Evolutionary conservation across 1,139 yeast species (phyloP).

Genomic region (Saccharomyces hybrid): DNA sequence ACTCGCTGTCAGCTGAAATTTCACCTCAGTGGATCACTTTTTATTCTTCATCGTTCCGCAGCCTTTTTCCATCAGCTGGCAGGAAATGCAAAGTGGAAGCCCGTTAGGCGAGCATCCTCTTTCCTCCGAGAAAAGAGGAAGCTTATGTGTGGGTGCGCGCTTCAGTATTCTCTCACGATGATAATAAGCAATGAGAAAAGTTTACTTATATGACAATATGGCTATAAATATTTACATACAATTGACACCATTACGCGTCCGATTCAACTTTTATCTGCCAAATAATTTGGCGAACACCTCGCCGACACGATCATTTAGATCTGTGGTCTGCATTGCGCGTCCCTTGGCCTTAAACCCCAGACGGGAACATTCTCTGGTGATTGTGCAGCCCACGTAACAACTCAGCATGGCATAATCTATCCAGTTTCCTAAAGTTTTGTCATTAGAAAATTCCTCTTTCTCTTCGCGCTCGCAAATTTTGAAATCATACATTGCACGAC

Average conservation of each 20-base stretch:
- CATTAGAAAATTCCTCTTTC: slow-evolving; percentile 23
- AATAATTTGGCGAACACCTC: slow-evolving; percentile 50
- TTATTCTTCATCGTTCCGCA: neutral
- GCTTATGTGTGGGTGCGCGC: neutral
- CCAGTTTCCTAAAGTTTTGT: slow-evolving; percentile 26
- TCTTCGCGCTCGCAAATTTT: slow-evolving; percentile 52
- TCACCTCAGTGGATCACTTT: neutral
- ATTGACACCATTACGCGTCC: neutral
- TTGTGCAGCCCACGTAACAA: slow-evolving; percentile 63
- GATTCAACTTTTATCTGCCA: slow-evolving; percentile 16
- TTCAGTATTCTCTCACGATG: neutral
- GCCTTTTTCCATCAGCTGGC: neutral
- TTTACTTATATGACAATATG: neutral
- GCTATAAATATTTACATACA: neutral
- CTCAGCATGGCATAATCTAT: slow-evolving; percentile 48
- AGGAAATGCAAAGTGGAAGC: neutral
- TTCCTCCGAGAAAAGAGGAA: neutral
- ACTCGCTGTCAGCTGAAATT: neutral
- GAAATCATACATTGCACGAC: slow-evolving; percentile 27
- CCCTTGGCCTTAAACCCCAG: slow-evolving; percentile 60
- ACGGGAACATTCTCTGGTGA: slow-evolving; percentile 59
- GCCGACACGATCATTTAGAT: slow-evolving; percentile 63
- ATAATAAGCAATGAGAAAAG: neutral
- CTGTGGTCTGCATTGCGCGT: slow-evolving; percentile 80
- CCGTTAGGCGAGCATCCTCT: neutral